A percentile compares a stretch with the other conserved stretches of the same genome.
Evolutionary conservation across 129 eudicot genomes (phyloP).

Genomic region (Kitagawia praeruptora): DNA sequence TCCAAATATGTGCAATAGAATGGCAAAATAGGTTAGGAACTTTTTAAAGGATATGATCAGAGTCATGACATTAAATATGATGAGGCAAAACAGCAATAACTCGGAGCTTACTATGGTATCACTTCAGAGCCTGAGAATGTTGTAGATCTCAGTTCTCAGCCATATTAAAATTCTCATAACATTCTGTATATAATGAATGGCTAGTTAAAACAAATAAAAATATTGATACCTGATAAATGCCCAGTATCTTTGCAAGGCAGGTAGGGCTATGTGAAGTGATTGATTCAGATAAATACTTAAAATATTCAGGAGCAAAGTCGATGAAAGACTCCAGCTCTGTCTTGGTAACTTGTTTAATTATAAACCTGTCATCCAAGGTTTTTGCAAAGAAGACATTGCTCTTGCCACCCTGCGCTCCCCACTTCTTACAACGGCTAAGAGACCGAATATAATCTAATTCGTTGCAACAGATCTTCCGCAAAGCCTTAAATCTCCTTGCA

Average conservation of each 20-base stretch:
- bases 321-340: constrained; percentile 58
- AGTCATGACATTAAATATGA: neutral
- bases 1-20: neutral
- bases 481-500: constrained; percentile 48
- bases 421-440: constrained; percentile 56
- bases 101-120: neutral
- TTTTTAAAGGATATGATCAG: neutral
- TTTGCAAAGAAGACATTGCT: constrained; percentile 66
- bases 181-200: neutral
- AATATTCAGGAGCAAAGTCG: constrained; percentile 51
- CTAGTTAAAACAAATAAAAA: neutral
- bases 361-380: constrained; percentile 53
- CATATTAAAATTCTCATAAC: neutral
- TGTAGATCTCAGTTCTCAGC: neutral
- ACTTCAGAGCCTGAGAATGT: neutral
- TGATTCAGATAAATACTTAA: constrained; percentile 43
- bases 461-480: constrained; percentile 36
- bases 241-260: constrained; percentile 58
- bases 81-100: neutral
- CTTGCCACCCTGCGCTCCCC: constrained; percentile 76
- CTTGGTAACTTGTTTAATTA: constrained; percentile 60
- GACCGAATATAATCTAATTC: constrained; percentile 42
- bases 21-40: neutral
- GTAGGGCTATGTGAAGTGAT: constrained; percentile 39
- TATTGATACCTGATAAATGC: constrained; percentile 46